A percentile compares a stretch with the other conserved stretches of the same genome.
These are phyloP conservation scores for Pythium grandisporangium DNA, from an alignment of 352 stramenopile genomes.

Conservation along the genomic window DNA sequence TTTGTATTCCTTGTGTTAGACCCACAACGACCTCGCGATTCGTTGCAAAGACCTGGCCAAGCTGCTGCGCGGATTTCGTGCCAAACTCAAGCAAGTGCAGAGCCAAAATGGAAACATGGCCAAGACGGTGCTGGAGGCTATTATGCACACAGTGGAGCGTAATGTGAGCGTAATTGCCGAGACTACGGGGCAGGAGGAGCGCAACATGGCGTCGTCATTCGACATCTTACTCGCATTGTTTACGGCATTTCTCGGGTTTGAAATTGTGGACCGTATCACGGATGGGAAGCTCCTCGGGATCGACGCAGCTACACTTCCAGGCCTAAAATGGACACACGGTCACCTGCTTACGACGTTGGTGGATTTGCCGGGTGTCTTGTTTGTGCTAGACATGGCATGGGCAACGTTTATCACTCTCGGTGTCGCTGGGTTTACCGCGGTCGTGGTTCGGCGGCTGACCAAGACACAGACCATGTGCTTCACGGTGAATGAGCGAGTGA, in stretches of 20 bases:
- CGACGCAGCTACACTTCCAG: constrained; percentile 25
- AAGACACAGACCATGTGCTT: constrained; percentile 32
- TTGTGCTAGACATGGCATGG: constrained; percentile 35
- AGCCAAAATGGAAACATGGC: constrained; percentile 70
- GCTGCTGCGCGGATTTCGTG: constrained; percentile 82
- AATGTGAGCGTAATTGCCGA: constrained; percentile 55
- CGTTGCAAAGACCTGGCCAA: constrained; percentile 92
- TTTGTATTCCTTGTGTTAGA: constrained; percentile 13
- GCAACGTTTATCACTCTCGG: constrained; percentile 29
- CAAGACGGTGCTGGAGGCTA: constrained; percentile 59
- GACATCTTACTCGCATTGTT: constrained; percentile 91
- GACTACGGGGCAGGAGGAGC: constrained; percentile 51
- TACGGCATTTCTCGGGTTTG: constrained; percentile 88
- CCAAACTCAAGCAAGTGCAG: constrained; percentile 85
- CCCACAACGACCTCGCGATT: constrained; percentile 76
- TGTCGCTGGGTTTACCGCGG: constrained; percentile 20
- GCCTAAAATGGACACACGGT: constrained; percentile 44
- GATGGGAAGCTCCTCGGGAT: constrained; percentile 83
- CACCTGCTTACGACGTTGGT: constrained; percentile 34
- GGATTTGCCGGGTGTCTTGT: constrained; percentile 30
- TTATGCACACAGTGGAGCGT: constrained; percentile 48
- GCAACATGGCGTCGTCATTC: constrained; percentile 54
- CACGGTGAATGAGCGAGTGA: constrained; percentile 31
- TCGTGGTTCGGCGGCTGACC: constrained; percentile 25
- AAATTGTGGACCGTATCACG: constrained; percentile 93